Conservation (phyloP, 148 eudicot species). For the Rhododendron ferrugineum region DNA sequence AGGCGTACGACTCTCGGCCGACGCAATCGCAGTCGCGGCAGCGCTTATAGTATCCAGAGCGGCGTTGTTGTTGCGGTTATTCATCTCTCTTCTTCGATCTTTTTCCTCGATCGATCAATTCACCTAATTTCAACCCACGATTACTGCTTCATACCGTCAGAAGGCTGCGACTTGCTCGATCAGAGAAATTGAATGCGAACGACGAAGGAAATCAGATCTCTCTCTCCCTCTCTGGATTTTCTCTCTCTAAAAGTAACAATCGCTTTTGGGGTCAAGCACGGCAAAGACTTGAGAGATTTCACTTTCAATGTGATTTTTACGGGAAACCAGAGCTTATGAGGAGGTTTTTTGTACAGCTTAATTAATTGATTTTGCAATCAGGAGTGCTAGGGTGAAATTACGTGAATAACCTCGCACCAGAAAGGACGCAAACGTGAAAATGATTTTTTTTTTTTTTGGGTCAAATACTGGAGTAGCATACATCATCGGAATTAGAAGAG, state of each 20-base stretch:
- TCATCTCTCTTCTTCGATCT: conserved; percentile 23
- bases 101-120: neutral
- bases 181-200: conserved; percentile 1
- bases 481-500: too few relatives aligned
- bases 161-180: conserved; percentile 3
- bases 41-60: conserved; percentile 80
- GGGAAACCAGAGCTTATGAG: neutral
- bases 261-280: conserved; percentile 77
- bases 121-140: neutral
- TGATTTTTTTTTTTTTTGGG: too few relatives aligned
- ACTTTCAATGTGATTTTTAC: neutral
- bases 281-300: conserved; percentile 43
- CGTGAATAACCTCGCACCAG: neutral
- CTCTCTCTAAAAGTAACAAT: conserved; percentile 8
- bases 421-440: neutral
- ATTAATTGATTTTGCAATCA: neutral
- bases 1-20: conserved; percentile 60
- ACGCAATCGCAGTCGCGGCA: conserved; percentile 82
- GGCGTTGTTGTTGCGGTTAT: conserved; percentile 30
- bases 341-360: neutral
- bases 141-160: neutral
- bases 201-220: neutral
- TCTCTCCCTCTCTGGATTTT: conserved; percentile 2
- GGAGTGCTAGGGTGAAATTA: neutral
- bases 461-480: too few relatives aligned